Evolutionary conservation across 768 basidiomycete species (phyloP), one percentile per base, ranked within the genome.

Genomic region (Tricholoma matsutake): DNA sequence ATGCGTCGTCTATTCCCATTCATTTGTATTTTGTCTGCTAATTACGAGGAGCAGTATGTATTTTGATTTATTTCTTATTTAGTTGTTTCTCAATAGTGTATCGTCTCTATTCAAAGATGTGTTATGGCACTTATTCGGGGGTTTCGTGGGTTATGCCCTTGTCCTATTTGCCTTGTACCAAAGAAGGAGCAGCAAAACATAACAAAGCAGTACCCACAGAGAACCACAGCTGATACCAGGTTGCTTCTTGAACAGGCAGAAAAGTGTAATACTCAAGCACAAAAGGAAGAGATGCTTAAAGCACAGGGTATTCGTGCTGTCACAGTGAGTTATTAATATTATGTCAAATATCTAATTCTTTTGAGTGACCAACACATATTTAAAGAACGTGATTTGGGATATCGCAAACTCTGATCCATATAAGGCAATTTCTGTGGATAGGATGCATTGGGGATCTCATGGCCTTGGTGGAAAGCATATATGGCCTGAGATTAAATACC

Each of bases 121-220:
- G 41, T 56, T 10, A 28, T 13, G 45, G 53, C 35, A 60, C 43
- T 57, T 18, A 54, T 54, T 35, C 31, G 53, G 29, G 53, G 53
- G 63, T 68, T 59, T 1, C 51, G 54, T 1, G 68, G 69, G 20
- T 61, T 65, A 6, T 73, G 61, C 41, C 79, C 78, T 0, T 81
- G 79, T 58, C 76, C 76, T 0, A 59, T 78, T 0, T 81, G 79
- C 63, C 54, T 75, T 0, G 75, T 80, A 1, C 75, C 71, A 0
- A 47, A 64, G 0, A 66, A 71, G 0, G 52, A 74, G 0, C 71
- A 71, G 0, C 58, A 64, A 2, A 61, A 75, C 37, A 61, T 75
- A 1, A 43, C 61, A 0, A 53, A 54, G n/a, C 49, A 31, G 8
- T 70, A 64, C 57, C 35, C 56, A 0, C 32, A 66, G 7, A 63